Conservation (phyloP, 495 filamentous ascomycete species). For the Penicillium desertorum region DNA sequence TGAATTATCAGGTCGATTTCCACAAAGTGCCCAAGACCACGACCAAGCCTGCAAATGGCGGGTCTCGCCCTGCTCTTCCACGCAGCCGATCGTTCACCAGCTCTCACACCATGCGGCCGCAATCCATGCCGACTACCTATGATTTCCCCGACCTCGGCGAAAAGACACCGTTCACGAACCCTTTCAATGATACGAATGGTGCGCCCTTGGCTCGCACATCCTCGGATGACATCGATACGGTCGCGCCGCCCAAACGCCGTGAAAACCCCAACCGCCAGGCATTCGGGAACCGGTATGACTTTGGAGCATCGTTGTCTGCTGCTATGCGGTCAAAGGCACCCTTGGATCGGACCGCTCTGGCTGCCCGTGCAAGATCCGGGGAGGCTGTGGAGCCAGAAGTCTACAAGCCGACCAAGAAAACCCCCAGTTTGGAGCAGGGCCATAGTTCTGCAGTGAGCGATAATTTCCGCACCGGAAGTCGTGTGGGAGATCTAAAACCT, state of each 20-base stretch:
- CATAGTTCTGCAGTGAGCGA: conserved; percentile 26
- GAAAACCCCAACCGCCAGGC: conserved; percentile 67
- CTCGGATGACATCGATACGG: conserved; percentile 38
- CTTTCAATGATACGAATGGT: conserved; percentile 54
- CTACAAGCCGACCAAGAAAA: conserved; percentile 17
- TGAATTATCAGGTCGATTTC: conserved; percentile 94
- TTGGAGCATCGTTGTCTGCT: conserved; percentile 79
- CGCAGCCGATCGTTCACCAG: conserved; percentile 64
- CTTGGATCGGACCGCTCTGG: conserved; percentile 51
- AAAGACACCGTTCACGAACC: conserved; percentile 56
- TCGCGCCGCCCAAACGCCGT: conserved; percentile 50
- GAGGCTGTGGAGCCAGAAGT: conserved; percentile 7
- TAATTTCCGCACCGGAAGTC: conserved; percentile 14
- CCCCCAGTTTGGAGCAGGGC: conserved; percentile 13
- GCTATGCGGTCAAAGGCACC: conserved; percentile 66
- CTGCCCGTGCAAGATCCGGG: conserved; percentile 40
- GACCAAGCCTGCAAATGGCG: conserved; percentile 42
- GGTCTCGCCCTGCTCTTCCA: conserved; percentile 65
- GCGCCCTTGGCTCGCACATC: conserved; percentile 40
- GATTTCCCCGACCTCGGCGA: conserved; percentile 66
- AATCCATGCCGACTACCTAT: conserved; percentile 61
- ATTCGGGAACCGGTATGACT: conserved; percentile 92
- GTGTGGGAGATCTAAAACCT: conserved; percentile 38
- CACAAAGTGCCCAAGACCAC: conserved; percentile 65
- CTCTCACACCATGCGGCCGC: conserved; percentile 50